Base-by-base conservation (phyloP, 2,329 filamentous ascomycete species). In the Cercospora berteroae region DNA sequence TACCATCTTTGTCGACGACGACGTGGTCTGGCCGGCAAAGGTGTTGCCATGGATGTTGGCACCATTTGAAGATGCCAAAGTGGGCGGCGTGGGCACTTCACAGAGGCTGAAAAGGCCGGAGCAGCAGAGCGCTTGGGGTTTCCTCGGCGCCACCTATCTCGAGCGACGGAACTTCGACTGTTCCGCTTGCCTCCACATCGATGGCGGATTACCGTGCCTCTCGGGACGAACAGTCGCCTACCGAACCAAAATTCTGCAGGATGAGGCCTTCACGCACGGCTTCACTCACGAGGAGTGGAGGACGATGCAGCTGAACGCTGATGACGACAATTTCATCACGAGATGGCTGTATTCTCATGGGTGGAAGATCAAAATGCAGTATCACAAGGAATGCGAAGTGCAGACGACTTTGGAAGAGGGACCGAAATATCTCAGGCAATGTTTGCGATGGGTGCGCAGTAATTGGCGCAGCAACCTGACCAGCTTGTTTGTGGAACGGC, bases 381-480 rank as follows among this genome's bases (percentile, higher is more conserved):
- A 97, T 81, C 90, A 97, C 79, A 88, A 86, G 58, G 92, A 96
- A 77, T 96, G 92, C 75, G 92, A 96, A 80, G 90, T 98, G 68
- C 89, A 95, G 82, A 98, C 94, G 27, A 97, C 94, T 3, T 85
- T 98, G 48, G 94, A 97, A 80, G 91, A 94, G 78, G 90, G 94
- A 77, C 83, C 86, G 65, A 96, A 94, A 77, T 98, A 96, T 77
- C 83, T 98, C 70, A 94, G 92, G 77, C 94, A 98, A 81, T 98
- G 94, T 80, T 88, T 94, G 57, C 88, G 94, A 58, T 98, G 94
- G 94, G 93, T 95, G 52, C 89, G 94, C 76, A 97, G 94, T 84
- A 98, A 98, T 81, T 98, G 94, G 94, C 87, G 94, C 77, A 97
- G 93, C 83, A 98, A 98, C 80, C 89, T 93, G 80, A 97, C 93